A percentile compares a stretch with the other conserved stretches of the same genome.
These are phyloP conservation scores for Batrachochytrium dendrobatidis DNA, from an alignment of 371 early-diverging fungal species.

Conservation along the genomic window DNA sequence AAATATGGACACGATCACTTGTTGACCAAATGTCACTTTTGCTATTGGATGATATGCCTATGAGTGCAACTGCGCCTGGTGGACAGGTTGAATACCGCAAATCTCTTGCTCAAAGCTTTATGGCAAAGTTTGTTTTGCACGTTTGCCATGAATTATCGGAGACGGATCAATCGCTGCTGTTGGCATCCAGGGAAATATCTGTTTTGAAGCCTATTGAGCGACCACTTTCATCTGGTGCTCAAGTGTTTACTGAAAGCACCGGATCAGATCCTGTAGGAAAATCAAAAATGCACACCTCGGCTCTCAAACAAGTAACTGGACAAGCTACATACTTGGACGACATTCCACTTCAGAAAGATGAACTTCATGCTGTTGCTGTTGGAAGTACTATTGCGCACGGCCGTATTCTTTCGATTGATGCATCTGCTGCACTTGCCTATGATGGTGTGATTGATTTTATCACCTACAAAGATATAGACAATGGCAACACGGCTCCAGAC, in stretches of 20 bases:
- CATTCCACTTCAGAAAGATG: slow-evolving; percentile 54
- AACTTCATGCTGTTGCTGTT: slow-evolving; percentile 57
- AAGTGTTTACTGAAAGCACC: slow-evolving; percentile 18
- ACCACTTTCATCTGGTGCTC: slow-evolving; percentile 17
- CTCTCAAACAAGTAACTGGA: slow-evolving; percentile 74
- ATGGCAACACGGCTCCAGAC: slow-evolving; percentile 6
- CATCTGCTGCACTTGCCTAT: slow-evolving; percentile 45
- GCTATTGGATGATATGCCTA: slow-evolving; percentile 42
- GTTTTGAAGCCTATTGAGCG: slow-evolving; percentile 26
- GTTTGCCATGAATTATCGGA: slow-evolving; percentile 27
- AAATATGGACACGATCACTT: slow-evolving; percentile 42
- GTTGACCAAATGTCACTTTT: slow-evolving; percentile 22
- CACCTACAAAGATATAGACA: slow-evolving; percentile 54
- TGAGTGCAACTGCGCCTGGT: slow-evolving; percentile 57
- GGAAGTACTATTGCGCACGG: slow-evolving; percentile 57
- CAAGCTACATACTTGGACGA: slow-evolving; percentile 72
- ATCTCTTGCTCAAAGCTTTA: slow-evolving; percentile 56
- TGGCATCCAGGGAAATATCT: slow-evolving; percentile 14
- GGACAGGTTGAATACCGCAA: slow-evolving; percentile 71
- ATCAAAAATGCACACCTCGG: slow-evolving; percentile 57
- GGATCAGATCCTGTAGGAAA: slow-evolving; percentile 46
- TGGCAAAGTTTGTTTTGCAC: slow-evolving; percentile 61
- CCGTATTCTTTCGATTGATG: slow-evolving; percentile 48
- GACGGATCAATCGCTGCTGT: neutral
- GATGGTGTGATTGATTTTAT: slow-evolving; percentile 59